Base-by-base conservation (phyloP, 2,329 filamentous ascomycete genomes). In the Tolypocladium capitatum region DNA sequence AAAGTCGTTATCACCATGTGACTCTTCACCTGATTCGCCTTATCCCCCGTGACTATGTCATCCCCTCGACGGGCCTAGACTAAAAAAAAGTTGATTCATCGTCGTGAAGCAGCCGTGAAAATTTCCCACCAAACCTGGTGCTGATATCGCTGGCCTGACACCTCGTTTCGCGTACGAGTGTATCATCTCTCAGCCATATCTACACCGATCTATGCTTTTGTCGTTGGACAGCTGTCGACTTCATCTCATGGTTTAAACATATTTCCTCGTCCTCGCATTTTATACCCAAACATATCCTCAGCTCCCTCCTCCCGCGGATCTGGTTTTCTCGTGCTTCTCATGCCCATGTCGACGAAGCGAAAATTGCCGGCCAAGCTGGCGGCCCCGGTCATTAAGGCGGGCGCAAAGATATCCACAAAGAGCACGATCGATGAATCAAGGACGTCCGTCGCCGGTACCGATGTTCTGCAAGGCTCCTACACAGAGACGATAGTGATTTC, bases 291-390 rank as follows among this genome's bases (percentile, higher is more conserved):
- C 43, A 36, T 45, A 43, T 43, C 28, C 43, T 35, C 42, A n/a
- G 28, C 32, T n/a, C 18, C 34, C 27, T 30, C 20, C 18, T 31
- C 28, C 24, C 40, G 36, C 27, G 43, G 6, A 13, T 38, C 18
- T 21, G 13, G 36, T 30, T 21, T 13, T 31, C 45, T 42, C 30
- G 34, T 21, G 32, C 45, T 11, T 40, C 32, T 46, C 51, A 61
- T 58, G 56, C 57, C 59, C 51, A 79, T 80, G 73, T 77, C 78
- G 51, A 74, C 77, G 41, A 83, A 80, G 64, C 70, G 78, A 60
- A 83, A 80, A 71, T 68, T 73, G 49, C 66, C 75, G 51, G 69
- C 71, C 52, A 75, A 74, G 65, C 68, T 83, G 57, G 76, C 74
- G 49, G 66, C 72, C 50, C 80, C 80, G 0, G 67, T 70, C 14